Base-by-base conservation (phyloP, 2,329 filamentous ascomycete species). In the Colletotrichum eremochloae region DNA sequence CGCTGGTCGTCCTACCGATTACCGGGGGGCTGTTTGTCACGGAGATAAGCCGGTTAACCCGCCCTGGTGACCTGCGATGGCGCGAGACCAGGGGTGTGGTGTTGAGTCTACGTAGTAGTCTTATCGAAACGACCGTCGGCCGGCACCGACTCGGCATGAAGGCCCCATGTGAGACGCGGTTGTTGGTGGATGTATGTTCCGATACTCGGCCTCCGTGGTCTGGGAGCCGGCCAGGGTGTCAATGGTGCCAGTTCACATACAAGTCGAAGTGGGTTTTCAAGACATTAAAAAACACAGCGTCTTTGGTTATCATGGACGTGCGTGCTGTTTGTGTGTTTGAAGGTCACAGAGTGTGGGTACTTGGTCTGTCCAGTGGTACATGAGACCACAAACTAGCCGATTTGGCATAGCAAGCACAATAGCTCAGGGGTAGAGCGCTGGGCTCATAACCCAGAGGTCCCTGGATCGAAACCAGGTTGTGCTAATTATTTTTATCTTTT, bases 391-490 rank as follows among this genome's bases (percentile, higher is more conserved):
- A 9, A 2, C n/a, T n/a, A n/a, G n/a, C n/a, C n/a, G n/a, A n/a
- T n/a, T 36, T 33, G 2, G 0, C 18, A 1, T 46, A 69, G 6
- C 29, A 42, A 71, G 69, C 69, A 72, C 64, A 53, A 65, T 72
- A 71, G 68, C 68, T 71, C 68, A 71, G 68, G 65, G 68, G 68
- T 68, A 71, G 68, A 71, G 68, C 68, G 69, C 69, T 68, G 69
- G 69, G 69, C 69, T 72, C 69, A 69, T 72, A 72, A 72, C 69
- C 69, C 69, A 68, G 69, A 72, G 69, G 69, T 72, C 69, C 69
- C 52, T 60, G 65, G 69, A 72, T 72, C 69, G 66, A 72, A 68
- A 69, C 69, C 58, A 60, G 52, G 69, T 72, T 53, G 58, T 72
- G 69, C 69, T 72, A n/a, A n/a, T n/a, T n/a, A n/a, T n/a, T n/a